Evolutionary conservation across 805 yeast species (phyloP), one percentile per base, ranked within the genome.

Genomic region (Schwanniomyces vanrijiae): DNA sequence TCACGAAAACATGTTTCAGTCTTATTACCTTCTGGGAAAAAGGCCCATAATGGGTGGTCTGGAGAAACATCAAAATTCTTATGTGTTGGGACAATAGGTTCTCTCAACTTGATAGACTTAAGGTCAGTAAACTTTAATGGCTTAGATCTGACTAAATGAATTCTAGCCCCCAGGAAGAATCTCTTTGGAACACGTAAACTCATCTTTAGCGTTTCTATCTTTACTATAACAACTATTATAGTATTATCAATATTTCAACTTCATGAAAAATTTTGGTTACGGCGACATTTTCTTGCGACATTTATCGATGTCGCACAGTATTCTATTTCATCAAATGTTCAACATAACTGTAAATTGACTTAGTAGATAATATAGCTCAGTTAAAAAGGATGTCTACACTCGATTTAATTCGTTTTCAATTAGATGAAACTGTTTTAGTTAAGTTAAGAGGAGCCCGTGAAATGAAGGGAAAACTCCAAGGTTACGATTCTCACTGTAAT

Each of bases 401-500:
- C 48, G 97, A 92, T 61, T 77, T 91, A 57, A 82, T 94, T 55
- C 84, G 92, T 56, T 79, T 86, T 51, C 88, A 90, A 49, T 73
- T 94, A 42, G 97, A 94, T 62, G 98, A 94, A 68, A 73, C 76
- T 44, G 90, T 94, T 20, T 81, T 82, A 60, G 92, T 94, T 48
- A 94, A 94, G 64, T 80, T 94, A 50, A 84, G 98, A 65, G 98
- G 97, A 18, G 92, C 94, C 53, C 80, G 99, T 59, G 97, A 92
- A 63, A 80, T 94, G 69, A 81, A 82, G 24, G 99, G 99, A 3
- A 84, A 81, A 51, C 75, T 94, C 45, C 98, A 91, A 65, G 95
- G 96, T 1, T 92, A 88, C 69, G 99, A 92, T 69, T 87, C 96
- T 41, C 99, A 92, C 69, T 94, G 98, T 69, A 94, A 95, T 65